Evolutionary conservation across 305 asterid genomes (phyloP).

Genomic region (Fraxinus sp.): DNA sequence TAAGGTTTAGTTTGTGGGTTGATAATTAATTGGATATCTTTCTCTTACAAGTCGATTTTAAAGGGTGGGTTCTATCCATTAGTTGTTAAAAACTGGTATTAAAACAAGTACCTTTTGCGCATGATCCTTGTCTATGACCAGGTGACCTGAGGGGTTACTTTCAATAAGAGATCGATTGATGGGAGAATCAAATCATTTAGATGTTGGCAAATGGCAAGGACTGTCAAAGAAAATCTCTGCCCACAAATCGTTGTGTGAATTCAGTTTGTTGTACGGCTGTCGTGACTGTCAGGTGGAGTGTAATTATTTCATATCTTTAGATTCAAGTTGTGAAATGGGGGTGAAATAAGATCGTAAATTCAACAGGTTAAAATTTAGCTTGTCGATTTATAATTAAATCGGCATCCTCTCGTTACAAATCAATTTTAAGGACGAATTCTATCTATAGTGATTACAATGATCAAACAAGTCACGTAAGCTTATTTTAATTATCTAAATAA

Average conservation of each 20-base stretch:
- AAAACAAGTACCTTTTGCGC: neutral
- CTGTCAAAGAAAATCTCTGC: neutral
- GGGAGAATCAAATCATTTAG: too few relatives aligned
- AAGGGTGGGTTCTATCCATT: neutral
- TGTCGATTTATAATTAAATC: too few relatives aligned
- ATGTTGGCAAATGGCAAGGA: neutral
- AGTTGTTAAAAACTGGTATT: neutral
- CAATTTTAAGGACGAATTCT: too few relatives aligned
- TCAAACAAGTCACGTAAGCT: too few relatives aligned
- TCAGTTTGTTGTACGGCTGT: neutral
- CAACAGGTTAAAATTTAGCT: too few relatives aligned
- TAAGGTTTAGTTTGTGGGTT: neutral
- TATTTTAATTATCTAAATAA: too few relatives aligned
- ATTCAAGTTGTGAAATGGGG: too few relatives aligned
- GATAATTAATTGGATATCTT: neutral
- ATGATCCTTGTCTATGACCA: neutral
- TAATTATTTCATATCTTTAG: too few relatives aligned
- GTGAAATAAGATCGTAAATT: too few relatives aligned
- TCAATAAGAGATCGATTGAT: neutral
- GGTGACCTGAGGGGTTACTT: neutral
- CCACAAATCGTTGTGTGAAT: too few relatives aligned
- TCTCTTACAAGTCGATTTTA: neutral
- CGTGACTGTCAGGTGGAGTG: too few relatives aligned
- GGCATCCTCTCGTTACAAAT: neutral
- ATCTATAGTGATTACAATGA: too few relatives aligned